These are phyloP conservation scores for Chaetomium sp. DNA, from an alignment of 2,329 filamentous ascomycete genomes.

Conservation along the genomic window DNA sequence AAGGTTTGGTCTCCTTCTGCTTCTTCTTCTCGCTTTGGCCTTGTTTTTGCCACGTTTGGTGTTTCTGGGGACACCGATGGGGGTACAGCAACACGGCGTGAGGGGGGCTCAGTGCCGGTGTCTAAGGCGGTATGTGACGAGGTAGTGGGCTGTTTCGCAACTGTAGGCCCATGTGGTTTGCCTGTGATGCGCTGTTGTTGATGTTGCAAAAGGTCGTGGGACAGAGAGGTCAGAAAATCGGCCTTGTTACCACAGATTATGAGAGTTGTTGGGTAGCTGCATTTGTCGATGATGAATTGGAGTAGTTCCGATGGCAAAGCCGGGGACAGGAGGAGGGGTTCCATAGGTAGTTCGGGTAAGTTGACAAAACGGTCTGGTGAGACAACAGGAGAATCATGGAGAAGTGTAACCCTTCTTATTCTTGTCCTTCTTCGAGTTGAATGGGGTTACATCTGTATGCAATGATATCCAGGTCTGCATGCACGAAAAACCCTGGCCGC, in stretches of 20 bases:
- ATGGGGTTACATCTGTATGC: too few species aligned
- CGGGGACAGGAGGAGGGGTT: slow-evolving; percentile 42
- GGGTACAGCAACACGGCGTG: background rate
- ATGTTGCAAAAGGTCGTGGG: slow-evolving; percentile 39
- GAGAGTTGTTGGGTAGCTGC: slow-evolving; percentile 55
- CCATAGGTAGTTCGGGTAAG: background rate
- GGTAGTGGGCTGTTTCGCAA: slow-evolving; percentile 5
- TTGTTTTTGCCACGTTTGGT: too few species aligned
- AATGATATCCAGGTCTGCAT: too few species aligned
- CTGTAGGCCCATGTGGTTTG: background rate
- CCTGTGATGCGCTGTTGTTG: slow-evolving; percentile 13
- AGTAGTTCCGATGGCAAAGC: slow-evolving; percentile 57
- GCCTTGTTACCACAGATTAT: slow-evolving; percentile 62
- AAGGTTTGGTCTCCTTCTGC: too few species aligned
- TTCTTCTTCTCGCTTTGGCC: too few species aligned
- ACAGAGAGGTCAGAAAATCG: slow-evolving; percentile 57
- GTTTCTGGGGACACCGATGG: too few species aligned
- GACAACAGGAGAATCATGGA: background rate
- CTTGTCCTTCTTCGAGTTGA: too few species aligned
- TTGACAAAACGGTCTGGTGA: background rate
- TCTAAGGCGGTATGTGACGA: slow-evolving; percentile 3
- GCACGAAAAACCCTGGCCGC: too few species aligned
- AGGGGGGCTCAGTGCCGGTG: background rate
- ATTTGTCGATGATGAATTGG: slow-evolving; percentile 52
- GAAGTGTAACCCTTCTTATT: too few species aligned